Percentiles rank a stretch among this genome's conserved stretches.
Conservation (phyloP, 495 filamentous ascomycete genomes). For the Penicillium riverlandense region DNA sequence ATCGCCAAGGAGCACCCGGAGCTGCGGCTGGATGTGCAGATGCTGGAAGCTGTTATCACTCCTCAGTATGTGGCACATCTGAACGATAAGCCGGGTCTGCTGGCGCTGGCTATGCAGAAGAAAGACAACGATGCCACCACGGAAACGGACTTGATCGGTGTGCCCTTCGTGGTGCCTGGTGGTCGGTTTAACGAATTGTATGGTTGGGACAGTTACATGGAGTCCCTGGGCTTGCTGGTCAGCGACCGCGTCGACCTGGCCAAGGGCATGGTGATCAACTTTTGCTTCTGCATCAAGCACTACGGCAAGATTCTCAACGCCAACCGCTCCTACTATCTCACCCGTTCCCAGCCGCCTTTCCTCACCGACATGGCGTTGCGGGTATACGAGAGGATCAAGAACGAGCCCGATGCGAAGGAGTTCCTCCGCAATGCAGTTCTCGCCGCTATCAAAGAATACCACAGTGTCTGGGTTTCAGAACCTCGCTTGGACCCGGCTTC, state of each 20-base stretch:
- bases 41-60: constrained; percentile 63
- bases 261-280: constrained; percentile 90
- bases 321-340: constrained; percentile 90
- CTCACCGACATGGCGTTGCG: constrained; percentile 93
- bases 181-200: constrained; percentile 97
- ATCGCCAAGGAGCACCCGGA: constrained; percentile 70
- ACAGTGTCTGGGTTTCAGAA: constrained; percentile 77
- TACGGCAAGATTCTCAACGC: constrained; percentile 98
- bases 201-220: constrained; percentile 98
- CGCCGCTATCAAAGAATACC: constrained; percentile 95
- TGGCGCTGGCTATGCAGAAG: constrained; percentile 86
- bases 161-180: constrained; percentile 93
- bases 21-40: constrained; percentile 76
- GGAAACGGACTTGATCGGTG: constrained; percentile 60
- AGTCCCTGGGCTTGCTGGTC: constrained; percentile 75
- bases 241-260: constrained; percentile 77
- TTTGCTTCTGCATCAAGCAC: constrained; percentile 95
- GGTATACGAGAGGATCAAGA: constrained; percentile 80
- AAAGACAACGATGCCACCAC: constrained; percentile 54
- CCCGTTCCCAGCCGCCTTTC: constrained; percentile 90
- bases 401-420: constrained; percentile 65
- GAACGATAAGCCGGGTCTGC: constrained; percentile 77
- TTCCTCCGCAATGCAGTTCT: constrained; percentile 73
- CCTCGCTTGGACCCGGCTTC: constrained; percentile 74
- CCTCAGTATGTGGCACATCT: constrained; percentile 66